Evolutionary conservation across 805 yeast species (phyloP), one percentile per base, ranked within the genome.

Genomic region (Ogataea wickerhamii): DNA sequence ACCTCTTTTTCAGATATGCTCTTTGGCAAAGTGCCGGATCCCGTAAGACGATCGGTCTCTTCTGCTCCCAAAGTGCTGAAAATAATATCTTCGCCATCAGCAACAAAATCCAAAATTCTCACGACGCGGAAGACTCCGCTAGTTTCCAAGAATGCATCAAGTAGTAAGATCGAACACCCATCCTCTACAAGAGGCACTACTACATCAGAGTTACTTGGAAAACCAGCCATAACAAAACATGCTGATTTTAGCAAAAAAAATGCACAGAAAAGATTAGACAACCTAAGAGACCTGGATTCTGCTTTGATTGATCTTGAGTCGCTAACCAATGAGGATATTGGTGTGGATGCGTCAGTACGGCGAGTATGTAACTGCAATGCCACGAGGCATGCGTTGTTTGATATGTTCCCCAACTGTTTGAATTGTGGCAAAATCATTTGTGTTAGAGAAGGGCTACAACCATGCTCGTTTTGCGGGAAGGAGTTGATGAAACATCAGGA

Each of bases 361-460:
- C 47, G 51, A 37, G 55, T 43, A 4, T 89, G 98, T 56, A 76
- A 82, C 45, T 89, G 98, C 55, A 85, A 82, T 78, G 97, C 91
- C 1, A 75, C 83, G 0, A 68, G 84, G 43, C 98, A 93, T 55
- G 95, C 96, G 3, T 63, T 93, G 21, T 83, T 87, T 45, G 94
- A 86, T 40, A 73, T 83, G 46, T 93, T 94, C 2, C 98, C 98
- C 1, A 93, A 93, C 57, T 93, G 99, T 53, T 63, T 93, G 28
- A 80, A 83, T 43, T 93, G 99, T 59, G 99, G 99, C 8, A 86
- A 88, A 59, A 86, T 93, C 28, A 86, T 93, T 2, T 93, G 99
- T 65, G 71, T 74, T 4, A 81, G 80, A 49, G 98, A 93, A 55
- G 98, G 98, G 0, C 65, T 87, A 18, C 93, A 89, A 43, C 93